Percentiles rank a stretch among this genome's conserved stretches.
Evolutionary conservation across 2,329 filamentous ascomycete genomes (phyloP).

Genomic region (Dothideomycetes sp.): DNA sequence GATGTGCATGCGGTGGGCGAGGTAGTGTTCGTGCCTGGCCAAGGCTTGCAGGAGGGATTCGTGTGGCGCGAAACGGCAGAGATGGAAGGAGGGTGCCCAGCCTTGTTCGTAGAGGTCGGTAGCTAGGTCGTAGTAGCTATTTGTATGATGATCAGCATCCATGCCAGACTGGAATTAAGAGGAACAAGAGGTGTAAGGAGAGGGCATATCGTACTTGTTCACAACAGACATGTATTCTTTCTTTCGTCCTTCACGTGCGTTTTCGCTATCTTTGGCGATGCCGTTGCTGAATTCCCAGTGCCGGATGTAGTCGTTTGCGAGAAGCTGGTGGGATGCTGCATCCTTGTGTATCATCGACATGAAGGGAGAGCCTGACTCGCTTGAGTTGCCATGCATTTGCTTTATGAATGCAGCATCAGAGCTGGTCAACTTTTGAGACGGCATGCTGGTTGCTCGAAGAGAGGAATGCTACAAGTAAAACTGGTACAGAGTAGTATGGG

Average conservation of each 20-base stretch:
- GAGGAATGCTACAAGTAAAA: too few relatives aligned
- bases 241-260: constrained; percentile 65
- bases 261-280: constrained; percentile 69
- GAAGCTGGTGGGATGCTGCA: constrained; percentile 62
- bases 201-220: constrained; percentile 50
- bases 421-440: too few relatives aligned
- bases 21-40: constrained; percentile 94
- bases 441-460: too few relatives aligned
- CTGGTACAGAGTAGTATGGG: too few relatives aligned
- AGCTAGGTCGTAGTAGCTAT: constrained; percentile 45
- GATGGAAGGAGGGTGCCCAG: constrained; percentile 95
- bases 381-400: constrained; percentile 64
- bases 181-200: neutral
- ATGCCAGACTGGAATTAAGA: neutral
- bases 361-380: constrained; percentile 68
- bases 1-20: constrained; percentile 79
- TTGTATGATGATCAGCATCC: constrained; percentile 52
- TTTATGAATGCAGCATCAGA: constrained; percentile 20
- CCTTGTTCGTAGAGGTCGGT: constrained; percentile 68
- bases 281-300: constrained; percentile 64
- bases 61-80: constrained; percentile 80
- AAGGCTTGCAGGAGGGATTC: constrained; percentile 87
- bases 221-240: constrained; percentile 74
- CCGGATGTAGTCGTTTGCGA: constrained; percentile 88
- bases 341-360: constrained; percentile 81